Percentiles rank a stretch among this genome's conserved stretches.
phyloP scores from a whole-genome alignment of 768 basidiomycete genomes.

The Pulveroboletus ravenelii region DNA sequence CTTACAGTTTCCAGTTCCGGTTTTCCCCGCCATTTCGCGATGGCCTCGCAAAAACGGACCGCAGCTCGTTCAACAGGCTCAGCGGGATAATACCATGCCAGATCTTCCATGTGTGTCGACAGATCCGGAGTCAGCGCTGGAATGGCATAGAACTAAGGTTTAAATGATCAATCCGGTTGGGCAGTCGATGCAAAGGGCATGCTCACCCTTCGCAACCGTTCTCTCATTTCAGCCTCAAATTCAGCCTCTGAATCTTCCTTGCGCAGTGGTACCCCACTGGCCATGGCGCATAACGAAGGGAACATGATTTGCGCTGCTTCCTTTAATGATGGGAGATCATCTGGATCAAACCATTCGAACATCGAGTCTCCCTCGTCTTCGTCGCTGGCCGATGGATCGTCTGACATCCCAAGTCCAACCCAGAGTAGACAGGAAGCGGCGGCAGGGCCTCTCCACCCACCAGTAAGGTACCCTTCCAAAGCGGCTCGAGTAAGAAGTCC shows the following conservation, averaged over 20 bases:
- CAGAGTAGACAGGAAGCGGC: constrained; percentile 69
- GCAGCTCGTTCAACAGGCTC: constrained; percentile 78
- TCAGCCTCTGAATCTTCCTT: constrained; percentile 61
- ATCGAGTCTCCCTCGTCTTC: constrained; percentile 34
- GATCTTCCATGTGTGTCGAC: constrained; percentile 68
- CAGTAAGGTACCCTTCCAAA: constrained; percentile 79
- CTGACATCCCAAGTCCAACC: constrained; percentile 55
- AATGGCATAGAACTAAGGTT: constrained; percentile 70
- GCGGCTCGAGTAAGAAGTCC: constrained; percentile 79
- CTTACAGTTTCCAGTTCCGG: constrained; percentile 76
- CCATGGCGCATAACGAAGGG: constrained; percentile 40
- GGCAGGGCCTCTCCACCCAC: constrained; percentile 71
- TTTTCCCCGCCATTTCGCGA: constrained; percentile 78
- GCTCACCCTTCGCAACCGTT: constrained; percentile 63
- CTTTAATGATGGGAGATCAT: constrained; percentile 63
- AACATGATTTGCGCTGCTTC: constrained; percentile 71
- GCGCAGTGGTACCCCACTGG: constrained; percentile 24
- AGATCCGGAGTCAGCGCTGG: constrained; percentile 68
- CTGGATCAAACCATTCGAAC: constrained; percentile 65
- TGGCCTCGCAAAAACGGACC: constrained; percentile 75
- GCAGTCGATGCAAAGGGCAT: neutral
- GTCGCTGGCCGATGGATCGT: constrained; percentile 22
- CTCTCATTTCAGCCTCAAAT: constrained; percentile 71
- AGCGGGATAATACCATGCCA: constrained; percentile 73
- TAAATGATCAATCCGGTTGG: constrained; percentile 4